Evolutionary conservation across 148 eudicot genomes (phyloP).

Genomic region (Simmondsia chinensis): DNA sequence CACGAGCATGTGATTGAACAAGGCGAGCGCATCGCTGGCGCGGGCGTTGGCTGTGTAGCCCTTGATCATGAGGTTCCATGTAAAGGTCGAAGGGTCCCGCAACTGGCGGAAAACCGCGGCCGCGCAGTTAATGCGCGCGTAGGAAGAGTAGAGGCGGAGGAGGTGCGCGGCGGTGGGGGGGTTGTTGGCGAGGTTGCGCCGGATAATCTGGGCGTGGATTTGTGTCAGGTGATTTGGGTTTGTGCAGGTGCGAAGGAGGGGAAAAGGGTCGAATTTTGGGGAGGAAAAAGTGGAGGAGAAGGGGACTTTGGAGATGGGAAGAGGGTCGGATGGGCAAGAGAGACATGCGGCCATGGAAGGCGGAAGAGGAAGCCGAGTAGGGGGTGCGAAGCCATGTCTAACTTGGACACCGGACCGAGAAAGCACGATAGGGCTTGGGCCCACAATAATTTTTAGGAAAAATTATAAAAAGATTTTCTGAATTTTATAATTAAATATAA

Average conservation of each 20-base stretch:
- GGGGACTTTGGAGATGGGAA: too few species aligned
- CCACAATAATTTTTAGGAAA: too few species aligned
- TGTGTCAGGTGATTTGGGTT: slow-evolving; percentile 34
- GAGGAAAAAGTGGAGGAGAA: too few species aligned
- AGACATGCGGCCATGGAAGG: slow-evolving; percentile 19
- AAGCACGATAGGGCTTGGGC: background rate
- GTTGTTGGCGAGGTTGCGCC: slow-evolving; percentile 17
- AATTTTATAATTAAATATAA: too few species aligned
- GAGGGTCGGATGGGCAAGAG: slow-evolving; percentile 3
- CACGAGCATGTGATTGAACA: slow-evolving; percentile 40
- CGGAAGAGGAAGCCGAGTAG: background rate
- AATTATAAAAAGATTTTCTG: too few species aligned
- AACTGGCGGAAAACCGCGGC: slow-evolving; percentile 24
- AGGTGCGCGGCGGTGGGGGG: slow-evolving; percentile 18
- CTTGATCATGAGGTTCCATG: slow-evolving; percentile 54
- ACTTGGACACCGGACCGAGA: background rate
- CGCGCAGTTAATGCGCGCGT: slow-evolving; percentile 31
- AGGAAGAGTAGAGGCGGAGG: slow-evolving; percentile 31
- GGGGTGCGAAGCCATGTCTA: too few species aligned
- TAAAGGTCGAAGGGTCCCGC: slow-evolving; percentile 26
- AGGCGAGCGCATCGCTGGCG: slow-evolving; percentile 17
- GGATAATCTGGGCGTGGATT: slow-evolving; percentile 46
- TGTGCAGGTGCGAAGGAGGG: slow-evolving; percentile 32
- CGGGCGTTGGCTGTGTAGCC: slow-evolving; percentile 21
- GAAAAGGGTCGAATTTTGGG: slow-evolving; percentile 16